Evolutionary conservation across 805 yeast species (phyloP), one percentile per base, ranked within the genome.

Genomic region (Naumovozyma dairenensis): DNA sequence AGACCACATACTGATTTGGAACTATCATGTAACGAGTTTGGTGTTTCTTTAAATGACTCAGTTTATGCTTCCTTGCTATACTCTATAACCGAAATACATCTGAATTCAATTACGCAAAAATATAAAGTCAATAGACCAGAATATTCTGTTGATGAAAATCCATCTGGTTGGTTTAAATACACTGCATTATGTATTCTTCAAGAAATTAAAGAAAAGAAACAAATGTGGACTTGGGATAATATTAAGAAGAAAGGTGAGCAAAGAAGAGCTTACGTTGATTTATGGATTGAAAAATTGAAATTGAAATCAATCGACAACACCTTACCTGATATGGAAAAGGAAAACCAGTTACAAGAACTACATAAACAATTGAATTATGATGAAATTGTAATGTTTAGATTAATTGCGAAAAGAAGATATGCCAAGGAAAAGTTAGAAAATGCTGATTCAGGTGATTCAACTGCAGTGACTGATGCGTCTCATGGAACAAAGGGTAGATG

Each of bases 191-290:
- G 83, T 15, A 82, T 92, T 2, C 58, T 74, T 28, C 66, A 74
- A 37, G 95, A 86, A 51, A 77, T 92, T 25, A 94, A 82, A 47
- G 92, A 84, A 38, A 74, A 70, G 47, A 75, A 82, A 51, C 71
- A 76, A 45, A 74, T 72, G 47, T 83, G 95, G 93, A 76, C 85
- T 22, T 93, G 98, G 98, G 92, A 71, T 3, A 72, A 72, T 49
- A 74, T 89, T 45, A 71, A 72, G 31, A 67, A 66, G 31, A 69
- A 94, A 49, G 64, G 93, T 42, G 82, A 82, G 40, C 77, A 80
- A 51, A 65, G 96, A 47, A 71, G 67, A 33, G 58, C 63, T 1
- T 92, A 92, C 55, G 68, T 81, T 13, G 52, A 52, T 10, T 59
- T 84, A 0, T 89, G 87, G 84, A 78, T 74, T 42, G 48, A 60